A percentile compares a stretch with the other conserved stretches of the same genome.
These are phyloP conservation scores for Xylariales sp. DNA, from an alignment of 2,329 filamentous ascomycete species.

Conservation along the genomic window DNA sequence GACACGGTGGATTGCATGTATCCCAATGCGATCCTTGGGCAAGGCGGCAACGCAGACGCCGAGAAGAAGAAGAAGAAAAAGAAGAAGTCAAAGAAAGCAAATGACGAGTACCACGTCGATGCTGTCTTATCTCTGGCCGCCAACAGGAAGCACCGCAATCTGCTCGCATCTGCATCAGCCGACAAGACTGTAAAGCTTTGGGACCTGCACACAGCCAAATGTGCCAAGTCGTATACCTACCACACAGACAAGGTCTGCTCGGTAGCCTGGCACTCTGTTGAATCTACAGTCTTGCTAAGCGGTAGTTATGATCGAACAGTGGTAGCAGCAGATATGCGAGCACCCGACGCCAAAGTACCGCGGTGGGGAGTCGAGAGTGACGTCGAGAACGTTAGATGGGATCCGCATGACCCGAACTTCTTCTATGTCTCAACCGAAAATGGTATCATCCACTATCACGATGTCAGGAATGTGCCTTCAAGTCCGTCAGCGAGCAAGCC, in stretches of 20 bases:
- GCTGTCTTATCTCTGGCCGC: slow-evolving; percentile 86
- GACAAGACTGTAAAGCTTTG: slow-evolving; percentile 98
- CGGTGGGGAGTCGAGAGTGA: slow-evolving; percentile 95
- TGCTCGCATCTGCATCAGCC: slow-evolving; percentile 90
- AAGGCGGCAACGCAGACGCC: slow-evolving; percentile 52
- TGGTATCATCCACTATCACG: slow-evolving; percentile 88
- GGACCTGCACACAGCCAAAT: slow-evolving; percentile 89
- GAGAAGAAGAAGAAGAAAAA: slow-evolving; percentile 77
- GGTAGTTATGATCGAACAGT: slow-evolving; percentile 94
- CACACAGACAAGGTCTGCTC: slow-evolving; percentile 98
- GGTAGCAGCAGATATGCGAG: slow-evolving; percentile 93
- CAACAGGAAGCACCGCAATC: slow-evolving; percentile 88
- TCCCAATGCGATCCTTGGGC: slow-evolving; percentile 90
- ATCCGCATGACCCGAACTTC: slow-evolving; percentile 85
- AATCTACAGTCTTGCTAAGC: slow-evolving; percentile 83
- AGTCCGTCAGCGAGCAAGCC: slow-evolving; percentile 73
- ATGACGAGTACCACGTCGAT: slow-evolving; percentile 90
- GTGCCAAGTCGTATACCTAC: slow-evolving; percentile 91
- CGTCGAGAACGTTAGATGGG: slow-evolving; percentile 88
- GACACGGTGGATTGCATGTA: slow-evolving; percentile 98
- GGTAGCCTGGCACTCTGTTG: slow-evolving; percentile 83
- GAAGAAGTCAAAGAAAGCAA: slow-evolving; percentile 83
- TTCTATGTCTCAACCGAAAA: slow-evolving; percentile 95
- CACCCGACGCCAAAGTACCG: slow-evolving; percentile 74
- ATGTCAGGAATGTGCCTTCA: slow-evolving; percentile 71